These are phyloP conservation scores for Zygosaccharomyces rouxii DNA, from an alignment of 805 yeast genomes.

Conservation along the genomic window DNA sequence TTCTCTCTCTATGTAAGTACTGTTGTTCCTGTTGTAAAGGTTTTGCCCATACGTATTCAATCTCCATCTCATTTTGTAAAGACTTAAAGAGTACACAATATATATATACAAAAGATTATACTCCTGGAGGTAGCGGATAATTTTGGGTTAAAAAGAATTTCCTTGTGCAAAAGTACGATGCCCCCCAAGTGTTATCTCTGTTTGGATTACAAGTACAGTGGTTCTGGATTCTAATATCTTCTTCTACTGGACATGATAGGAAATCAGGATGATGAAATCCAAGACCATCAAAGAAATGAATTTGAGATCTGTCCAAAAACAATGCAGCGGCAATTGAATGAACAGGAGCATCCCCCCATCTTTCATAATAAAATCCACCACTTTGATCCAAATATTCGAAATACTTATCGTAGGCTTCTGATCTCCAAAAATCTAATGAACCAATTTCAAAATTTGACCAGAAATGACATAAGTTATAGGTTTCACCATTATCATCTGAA, in stretches of 20 bases:
- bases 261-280: slow-evolving; percentile 76
- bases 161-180: slow-evolving; percentile 63
- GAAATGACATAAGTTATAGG: slow-evolving; percentile 75
- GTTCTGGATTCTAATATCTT: slow-evolving; percentile 49
- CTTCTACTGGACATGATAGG: slow-evolving; percentile 55
- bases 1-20: neutral
- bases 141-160: slow-evolving; percentile 44
- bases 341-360: slow-evolving; percentile 93
- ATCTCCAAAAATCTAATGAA: slow-evolving; percentile 65
- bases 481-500: slow-evolving; percentile 56
- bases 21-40: neutral
- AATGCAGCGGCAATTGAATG: slow-evolving; percentile 77
- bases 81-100: neutral
- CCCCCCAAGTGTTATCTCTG: slow-evolving; percentile 65
- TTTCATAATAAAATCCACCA: slow-evolving; percentile 82
- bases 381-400: slow-evolving; percentile 63
- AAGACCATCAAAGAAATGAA: slow-evolving; percentile 69
- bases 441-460: slow-evolving; percentile 87
- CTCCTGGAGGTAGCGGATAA: slow-evolving; percentile 19
- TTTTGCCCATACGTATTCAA: neutral
- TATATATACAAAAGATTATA: slow-evolving; percentile 2
- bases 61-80: neutral
- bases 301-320: slow-evolving; percentile 53
- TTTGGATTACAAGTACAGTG: slow-evolving; percentile 59
- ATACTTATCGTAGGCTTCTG: slow-evolving; percentile 61